Evolutionary conservation across 331 rosid species (phyloP), one percentile per base, ranked within the genome.

Genomic region (Arachis monticola): DNA sequence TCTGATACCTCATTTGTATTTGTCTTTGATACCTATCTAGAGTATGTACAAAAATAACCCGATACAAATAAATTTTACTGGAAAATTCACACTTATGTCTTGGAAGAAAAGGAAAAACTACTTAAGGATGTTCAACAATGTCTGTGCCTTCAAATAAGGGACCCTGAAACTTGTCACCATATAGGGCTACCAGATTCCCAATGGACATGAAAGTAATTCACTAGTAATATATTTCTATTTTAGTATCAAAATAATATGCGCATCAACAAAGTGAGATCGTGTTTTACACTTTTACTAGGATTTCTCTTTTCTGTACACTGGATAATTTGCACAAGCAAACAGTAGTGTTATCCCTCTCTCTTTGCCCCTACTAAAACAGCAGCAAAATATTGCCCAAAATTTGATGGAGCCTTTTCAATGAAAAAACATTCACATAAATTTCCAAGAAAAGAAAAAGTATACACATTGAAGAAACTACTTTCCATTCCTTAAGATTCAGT

Each of bases 341-440:
- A 3, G 9, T 8, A 31, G 11, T 8, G 32, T 45, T 22, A 22
- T 8, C 47, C 9, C 48, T 6, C 9, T 44, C 6, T 44, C 48
- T 46, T 65, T 57, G 9, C 38, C 56, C 70, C 41, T 22, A 31
- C 51, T 55, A 70, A 76, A 76, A 48, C 67, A 76, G 41, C 27
- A 61, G 40, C 40, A 35, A 64, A 12, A 53, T 27, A 55, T 65
- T 57, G 70, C 78, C 51, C 45, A 60, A 58, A 57, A 64, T 7
- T 22, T 63, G 60, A 65, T 50, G 52, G 46, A 69, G 7, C 56
- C 52, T 70, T 70, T 9, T 27, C 30, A 59, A 57, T n/a, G 70
- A 76, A 66, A 76, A 70, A 76, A 65, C 60, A 70, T 52, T 64
- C 30, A 7, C 10, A 61, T 11, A 38, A 64, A 76, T 14, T 11